Evolutionary conservation across 495 filamentous ascomycete species (phyloP), one percentile per base, ranked within the genome.

Genomic region (Xylaria flabelliformis): DNA sequence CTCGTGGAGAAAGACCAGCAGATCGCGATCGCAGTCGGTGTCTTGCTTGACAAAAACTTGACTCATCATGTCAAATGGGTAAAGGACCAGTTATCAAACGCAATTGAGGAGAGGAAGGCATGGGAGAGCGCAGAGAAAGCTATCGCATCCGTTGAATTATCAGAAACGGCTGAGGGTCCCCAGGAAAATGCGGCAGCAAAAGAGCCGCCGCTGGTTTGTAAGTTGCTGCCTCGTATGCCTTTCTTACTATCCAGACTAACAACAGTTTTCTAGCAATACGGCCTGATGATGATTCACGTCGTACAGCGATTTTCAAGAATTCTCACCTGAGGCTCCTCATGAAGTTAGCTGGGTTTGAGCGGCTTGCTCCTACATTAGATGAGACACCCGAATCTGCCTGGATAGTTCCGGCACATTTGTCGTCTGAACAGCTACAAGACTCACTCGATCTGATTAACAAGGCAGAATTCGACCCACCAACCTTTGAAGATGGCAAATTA

Each of bases 321-420:
- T 90, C 92, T n/a, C 91, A 94, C 76, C 89, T 98, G 9, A 91
- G 95, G 36, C 90, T 98, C 32, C 89, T 99, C 8, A 91, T 98
- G 88, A 90, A 84, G 0, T 84, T 94, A 4, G 83, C 91, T 58
- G 92, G 93, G 5, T 88, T 96, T 64, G 88, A 92, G 74, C 85
- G 90, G 19, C 82, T 94, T 5, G 90, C 91, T 4, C 80, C 83
- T 3, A 79, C 83, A 21, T 84, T 90, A 56, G 91, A 95, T 69
- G 92, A 95, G 63, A 82, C 84, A 13, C 86, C 87, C 8, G 91
- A 94, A 70, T 90, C 91, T 2, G 84, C 86, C 15, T 99, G 96
- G 96, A 82, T 93, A 50, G 84, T 98, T 50, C 93, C 95, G 0
- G 87, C 92, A 4, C 75, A 81, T 15, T 70, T 96, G 55, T 85